These are phyloP conservation scores for Scheffersomyces coipomensis DNA, from an alignment of 805 yeast genomes.

Conservation along the genomic window DNA sequence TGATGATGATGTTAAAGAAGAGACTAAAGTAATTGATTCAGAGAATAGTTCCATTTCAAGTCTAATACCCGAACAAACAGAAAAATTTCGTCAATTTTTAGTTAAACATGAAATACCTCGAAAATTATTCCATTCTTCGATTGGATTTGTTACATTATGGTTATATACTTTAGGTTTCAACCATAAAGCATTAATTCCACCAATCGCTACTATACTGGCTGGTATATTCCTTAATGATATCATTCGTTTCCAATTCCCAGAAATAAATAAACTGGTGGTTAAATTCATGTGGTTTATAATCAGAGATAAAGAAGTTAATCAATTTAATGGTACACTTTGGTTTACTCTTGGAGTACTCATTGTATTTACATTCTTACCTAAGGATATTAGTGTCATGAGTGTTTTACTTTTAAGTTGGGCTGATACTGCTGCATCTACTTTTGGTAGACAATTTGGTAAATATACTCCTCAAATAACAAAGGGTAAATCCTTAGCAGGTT, in stretches of 20 bases:
- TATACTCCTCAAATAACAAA: slow-evolving; percentile 74
- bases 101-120: slow-evolving; percentile 87
- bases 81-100: slow-evolving; percentile 36
- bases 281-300: slow-evolving; percentile 73
- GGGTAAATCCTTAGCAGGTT: slow-evolving; percentile 87
- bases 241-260: slow-evolving; percentile 58
- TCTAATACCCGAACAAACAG: not conserved
- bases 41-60: not conserved
- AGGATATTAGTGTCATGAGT: slow-evolving; percentile 77
- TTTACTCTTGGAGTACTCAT: slow-evolving; percentile 76
- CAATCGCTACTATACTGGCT: slow-evolving; percentile 54
- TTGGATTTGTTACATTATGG: slow-evolving; percentile 78
- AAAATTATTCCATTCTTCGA: slow-evolving; percentile 82
- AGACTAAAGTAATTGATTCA: slow-evolving; percentile 5
- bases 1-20: slow-evolving; percentile 9
- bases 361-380: slow-evolving; percentile 68
- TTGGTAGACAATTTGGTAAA: slow-evolving; percentile 85
- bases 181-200: slow-evolving; percentile 55
- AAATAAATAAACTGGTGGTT: slow-evolving; percentile 68
- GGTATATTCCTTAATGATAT: slow-evolving; percentile 63
- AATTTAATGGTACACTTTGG: slow-evolving; percentile 84
- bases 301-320: slow-evolving; percentile 75
- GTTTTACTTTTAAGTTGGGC: slow-evolving; percentile 90
- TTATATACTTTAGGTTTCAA: slow-evolving; percentile 64
- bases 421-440: slow-evolving; percentile 93